A percentile compares a stretch with the other conserved stretches of the same genome.
phyloP scores from a whole-genome alignment of 2,329 filamentous ascomycete species.

The Curvularia lunata region DNA sequence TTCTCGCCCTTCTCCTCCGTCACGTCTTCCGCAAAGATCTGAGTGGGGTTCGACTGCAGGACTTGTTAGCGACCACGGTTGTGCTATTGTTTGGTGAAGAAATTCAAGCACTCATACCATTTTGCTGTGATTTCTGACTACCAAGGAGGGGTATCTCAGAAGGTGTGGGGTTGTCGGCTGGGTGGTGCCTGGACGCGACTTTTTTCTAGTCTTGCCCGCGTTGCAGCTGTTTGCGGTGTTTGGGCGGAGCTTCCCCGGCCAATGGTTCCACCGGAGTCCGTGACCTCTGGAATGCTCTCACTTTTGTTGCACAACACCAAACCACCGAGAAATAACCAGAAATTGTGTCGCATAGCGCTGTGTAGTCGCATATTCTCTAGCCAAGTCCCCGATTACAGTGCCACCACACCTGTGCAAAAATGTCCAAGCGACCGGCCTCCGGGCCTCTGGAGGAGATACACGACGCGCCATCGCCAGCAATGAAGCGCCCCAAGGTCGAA shows the following conservation, averaged over 20 bases:
- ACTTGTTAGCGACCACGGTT: conserved; percentile 18
- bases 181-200: conserved; percentile 44
- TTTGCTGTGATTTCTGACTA: conserved; percentile 29
- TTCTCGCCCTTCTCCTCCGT: conserved; percentile 99
- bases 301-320: conserved; percentile 10
- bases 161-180: conserved; percentile 33
- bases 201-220: conserved; percentile 42
- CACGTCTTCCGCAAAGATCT: conserved; percentile 97
- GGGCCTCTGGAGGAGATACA: conserved; percentile 53
- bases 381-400: background rate
- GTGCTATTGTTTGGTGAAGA: background rate
- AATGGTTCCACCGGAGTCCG: conserved; percentile 26
- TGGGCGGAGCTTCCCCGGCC: conserved; percentile 26
- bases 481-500: conserved; percentile 56
- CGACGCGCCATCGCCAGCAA: conserved; percentile 54
- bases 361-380: background rate
- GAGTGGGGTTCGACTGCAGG: conserved; percentile 73
- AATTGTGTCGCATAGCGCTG: background rate
- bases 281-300: conserved; percentile 29
- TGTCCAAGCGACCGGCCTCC: conserved; percentile 57
- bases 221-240: conserved; percentile 36
- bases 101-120: conserved; percentile 36
- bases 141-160: conserved; percentile 41
- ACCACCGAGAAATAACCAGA: background rate
- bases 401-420: conserved; percentile 25